Evolutionary conservation across 2,329 filamentous ascomycete species (phyloP).

Genomic region (Pseudopithomyces chartarum): DNA sequence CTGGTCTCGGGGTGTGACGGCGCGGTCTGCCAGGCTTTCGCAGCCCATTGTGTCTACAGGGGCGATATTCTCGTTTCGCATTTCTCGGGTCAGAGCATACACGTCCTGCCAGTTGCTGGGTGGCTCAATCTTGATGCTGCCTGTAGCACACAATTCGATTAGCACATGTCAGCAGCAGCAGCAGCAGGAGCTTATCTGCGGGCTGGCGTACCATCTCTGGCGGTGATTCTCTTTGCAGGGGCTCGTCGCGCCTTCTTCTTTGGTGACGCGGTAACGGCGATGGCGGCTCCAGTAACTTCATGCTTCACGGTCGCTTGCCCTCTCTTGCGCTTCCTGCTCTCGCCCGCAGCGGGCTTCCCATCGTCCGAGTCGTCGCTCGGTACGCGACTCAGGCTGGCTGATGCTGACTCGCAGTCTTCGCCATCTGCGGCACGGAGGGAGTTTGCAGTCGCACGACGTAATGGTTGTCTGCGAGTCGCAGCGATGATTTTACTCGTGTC

Average conservation of each 20-base stretch:
- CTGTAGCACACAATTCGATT: not conserved
- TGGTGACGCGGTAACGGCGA: constrained; percentile 24
- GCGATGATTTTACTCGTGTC: constrained; percentile 41
- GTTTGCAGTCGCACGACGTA: constrained; percentile 35
- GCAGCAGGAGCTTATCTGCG: not conserved
- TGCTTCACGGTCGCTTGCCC: constrained; percentile 42
- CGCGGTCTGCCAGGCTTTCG: constrained; percentile 70
- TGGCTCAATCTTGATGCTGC: constrained; percentile 57
- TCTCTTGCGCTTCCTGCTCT: constrained; percentile 54
- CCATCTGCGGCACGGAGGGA: constrained; percentile 19
- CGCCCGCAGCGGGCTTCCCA: constrained; percentile 16
- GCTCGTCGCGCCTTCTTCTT: constrained; percentile 45
- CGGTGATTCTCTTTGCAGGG: constrained; percentile 41
- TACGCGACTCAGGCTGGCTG: constrained; percentile 30
- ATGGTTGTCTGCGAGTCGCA: constrained; percentile 31
- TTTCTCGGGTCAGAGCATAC: constrained; percentile 76
- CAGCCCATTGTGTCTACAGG: constrained; percentile 99
- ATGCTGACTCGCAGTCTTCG: constrained; percentile 17
- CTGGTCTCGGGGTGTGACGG: constrained; percentile 59
- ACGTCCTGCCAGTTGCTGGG: constrained; percentile 84
- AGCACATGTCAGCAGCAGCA: not conserved
- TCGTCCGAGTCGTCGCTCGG: constrained; percentile 32
- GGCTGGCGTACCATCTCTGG: constrained; percentile 18
- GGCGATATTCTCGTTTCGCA: constrained; percentile 74
- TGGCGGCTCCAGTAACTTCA: constrained; percentile 23